phyloP scores from a whole-genome alignment of 306 rosid species.

The Begonia loranthoides region DNA sequence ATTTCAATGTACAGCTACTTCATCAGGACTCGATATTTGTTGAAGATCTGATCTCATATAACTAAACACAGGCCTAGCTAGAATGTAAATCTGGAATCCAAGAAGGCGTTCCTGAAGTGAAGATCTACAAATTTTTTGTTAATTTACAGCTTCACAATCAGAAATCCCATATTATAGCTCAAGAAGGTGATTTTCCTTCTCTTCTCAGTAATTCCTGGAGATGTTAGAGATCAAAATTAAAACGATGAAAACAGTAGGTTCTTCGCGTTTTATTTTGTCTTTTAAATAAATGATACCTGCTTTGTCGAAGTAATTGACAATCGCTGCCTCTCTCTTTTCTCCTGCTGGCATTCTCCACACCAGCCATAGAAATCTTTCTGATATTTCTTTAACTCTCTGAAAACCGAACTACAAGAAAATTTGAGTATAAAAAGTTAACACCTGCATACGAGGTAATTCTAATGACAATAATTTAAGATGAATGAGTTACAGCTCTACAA shows the following conservation, averaged over 20 bases:
- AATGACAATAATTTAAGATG: too few species aligned
- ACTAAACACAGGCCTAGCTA: conserved; percentile 5
- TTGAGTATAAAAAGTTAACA: conserved; percentile 2
- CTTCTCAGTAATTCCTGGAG: conserved; percentile 54
- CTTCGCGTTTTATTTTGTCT: not conserved
- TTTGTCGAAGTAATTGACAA: conserved; percentile 43
- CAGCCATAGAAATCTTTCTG: conserved; percentile 58
- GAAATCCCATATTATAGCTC: conserved; percentile 20
- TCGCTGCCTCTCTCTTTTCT: conserved; percentile 55
- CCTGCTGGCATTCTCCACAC: conserved; percentile 84
- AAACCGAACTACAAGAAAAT: conserved; percentile 48
- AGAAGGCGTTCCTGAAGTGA: not conserved
- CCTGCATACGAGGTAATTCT: too few species aligned
- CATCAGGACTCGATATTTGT: not conserved
- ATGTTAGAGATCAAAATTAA: conserved; percentile 10
- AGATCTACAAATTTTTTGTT: not conserved
- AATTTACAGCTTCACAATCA: conserved; percentile 31
- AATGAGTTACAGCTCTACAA: too few species aligned
- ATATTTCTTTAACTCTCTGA: conserved; percentile 69
- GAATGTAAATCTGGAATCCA: not conserved
- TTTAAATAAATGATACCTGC: conserved; percentile 27
- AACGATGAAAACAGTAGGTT: not conserved
- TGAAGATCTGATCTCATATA: conserved; percentile 3
- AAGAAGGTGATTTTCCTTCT: conserved; percentile 30
- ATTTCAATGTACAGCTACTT: conserved; percentile 12